Base-by-base conservation (phyloP, 495 filamentous ascomycete species). In the Annulohypoxylon maeteangense region DNA sequence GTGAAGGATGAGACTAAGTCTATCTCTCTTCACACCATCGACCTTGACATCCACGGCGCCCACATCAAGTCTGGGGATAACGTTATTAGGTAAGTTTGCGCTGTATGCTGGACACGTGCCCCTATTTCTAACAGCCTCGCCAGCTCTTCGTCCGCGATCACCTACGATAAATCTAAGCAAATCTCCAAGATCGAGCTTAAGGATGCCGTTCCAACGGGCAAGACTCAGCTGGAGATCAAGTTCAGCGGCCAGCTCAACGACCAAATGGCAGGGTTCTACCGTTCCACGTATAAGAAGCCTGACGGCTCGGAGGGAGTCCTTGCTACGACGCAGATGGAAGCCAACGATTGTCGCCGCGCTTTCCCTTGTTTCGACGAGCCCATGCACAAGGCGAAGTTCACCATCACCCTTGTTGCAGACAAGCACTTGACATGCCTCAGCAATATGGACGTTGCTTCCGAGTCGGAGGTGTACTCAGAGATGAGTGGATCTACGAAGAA, bases 281-380 rank as follows among this genome's bases (percentile, higher is more conserved):
- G 91, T 18, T 92, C 91, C 14, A 91, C 90, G 0, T 92, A 90
- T 81, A 90, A 90, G 80, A 87, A 84, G 70, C 74, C 81, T 40
- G 86, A 90, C 70, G 91, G 91, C 27, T 82, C 78, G 14, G 85
- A 87, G 38, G 87, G 87, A 50, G 85, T 90, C 71, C 74, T 93
- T 77, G 91, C 90, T 34, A 92, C 91, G 8, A 90, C 89, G n/a
- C 91, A 93, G 84, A 92, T 93, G 90, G 91, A 93, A 79, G 86
- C 91, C 38, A 93, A 91, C 32, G 91, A 93, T 79, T 91, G 90
- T 34, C 81, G 90, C 67, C 85, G 90, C 61, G 89, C 90, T 7
- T 91, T 92, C 79, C 91, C 91, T 7, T 92, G 91, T 78, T 93
- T 92, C 76, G 91, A 93, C 77, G 91, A 93, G 78, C 91, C 91